These are phyloP conservation scores for Parsonsia alboflavescens DNA, from an alignment of 257 asterid genomes.

Conservation along the genomic window DNA sequence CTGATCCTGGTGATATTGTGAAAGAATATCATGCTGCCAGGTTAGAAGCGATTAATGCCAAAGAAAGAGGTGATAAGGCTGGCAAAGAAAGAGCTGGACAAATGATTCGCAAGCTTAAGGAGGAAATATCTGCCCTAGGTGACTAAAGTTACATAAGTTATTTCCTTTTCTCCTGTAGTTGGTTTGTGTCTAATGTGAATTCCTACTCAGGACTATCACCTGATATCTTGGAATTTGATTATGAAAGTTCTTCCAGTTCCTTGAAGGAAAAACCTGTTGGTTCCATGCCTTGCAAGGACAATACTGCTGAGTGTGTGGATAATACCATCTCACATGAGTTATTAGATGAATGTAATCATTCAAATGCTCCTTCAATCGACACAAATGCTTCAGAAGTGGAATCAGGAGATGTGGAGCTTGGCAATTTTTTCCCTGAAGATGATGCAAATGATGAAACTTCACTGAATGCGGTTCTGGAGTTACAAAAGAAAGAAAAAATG, in stretches of 20 bases:
- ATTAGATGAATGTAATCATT: slow-evolving; percentile 24
- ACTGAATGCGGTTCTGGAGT: slow-evolving; percentile 51
- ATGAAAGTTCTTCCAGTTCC: slow-evolving; percentile 41
- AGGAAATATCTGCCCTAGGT: slow-evolving; percentile 85
- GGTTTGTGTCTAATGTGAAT: slow-evolving; percentile 21
- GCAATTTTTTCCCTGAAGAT: slow-evolving; percentile 68
- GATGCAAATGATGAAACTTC: slow-evolving; percentile 36
- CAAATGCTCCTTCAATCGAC: slow-evolving; percentile 26
- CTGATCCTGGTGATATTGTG: slow-evolving; percentile 49
- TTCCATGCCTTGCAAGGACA: slow-evolving; percentile 31
- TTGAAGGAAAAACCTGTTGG: slow-evolving; percentile 36
- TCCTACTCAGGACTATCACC: slow-evolving; percentile 61
- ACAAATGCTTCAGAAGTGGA: slow-evolving; percentile 42
- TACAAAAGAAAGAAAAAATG: slow-evolving; percentile 63
- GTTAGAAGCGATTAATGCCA: slow-evolving; percentile 72
- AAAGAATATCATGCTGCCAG: slow-evolving; percentile 82
- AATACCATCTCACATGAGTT: slow-evolving; percentile 24
- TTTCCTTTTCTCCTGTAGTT: slow-evolving; percentile 24
- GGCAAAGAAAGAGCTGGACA: slow-evolving; percentile 74
- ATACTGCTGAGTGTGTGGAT: slow-evolving; percentile 32
- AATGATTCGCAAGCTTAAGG: slow-evolving; percentile 68
- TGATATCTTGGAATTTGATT: slow-evolving; percentile 69
- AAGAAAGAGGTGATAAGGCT: slow-evolving; percentile 76
- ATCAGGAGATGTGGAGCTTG: slow-evolving; percentile 71
- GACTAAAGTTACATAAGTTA: slow-evolving; percentile 16